Base-by-base conservation (phyloP, 306 rosid genomes). In the Luffa acutangula region DNA sequence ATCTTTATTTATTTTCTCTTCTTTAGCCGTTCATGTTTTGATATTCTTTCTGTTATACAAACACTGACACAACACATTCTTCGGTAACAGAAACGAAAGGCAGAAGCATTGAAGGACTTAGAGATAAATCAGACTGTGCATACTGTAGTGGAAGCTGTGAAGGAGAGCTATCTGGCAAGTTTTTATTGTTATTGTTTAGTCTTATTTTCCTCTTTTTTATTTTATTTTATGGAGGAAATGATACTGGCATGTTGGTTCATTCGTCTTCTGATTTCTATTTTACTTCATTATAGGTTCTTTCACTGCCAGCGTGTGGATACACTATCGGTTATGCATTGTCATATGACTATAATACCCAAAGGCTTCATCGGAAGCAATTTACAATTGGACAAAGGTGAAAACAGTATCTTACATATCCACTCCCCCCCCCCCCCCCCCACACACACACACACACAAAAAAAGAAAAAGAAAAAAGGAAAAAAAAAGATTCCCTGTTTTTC, bases 81-180 rank as follows among this genome's bases (percentile, higher is more conserved):
- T 64, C 65, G 54, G 46, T 67, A 85, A 60, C 84, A 94, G 97
- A 95, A 95, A 86, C 97, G 97, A 54, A 90, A 82, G 83, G 84
- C 85, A 81, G 97, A 85, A 74, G 84, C 89, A 56, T 78, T 18
- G 5, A 84, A 54, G 81, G 88, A 79, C 84, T 82, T 93, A 84
- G 91, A 81, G 82, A 72, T 90, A 80, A 85, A 91, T 82, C 93
- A 93, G 88, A 85, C 83, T 3, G 97, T 93, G 58, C 89, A 90
- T 80, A 92, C 96, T 56, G 80, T 85, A 11, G 97, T 95, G 73
- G 97, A 95, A 90, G 82, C 90, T 78, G 94, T 89, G 80, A 95
- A 91, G 85, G 97, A 95, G 76, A 88, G 87, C 85, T 95, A 95
- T 89, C 74, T 93, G 97, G 98, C 81, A 89, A 88, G 98, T 89